A percentile compares a stretch with the other conserved stretches of the same genome.
These are phyloP conservation scores for Aaosphaeria arxii DNA, from an alignment of 2,329 filamentous ascomycete species.

Conservation along the genomic window DNA sequence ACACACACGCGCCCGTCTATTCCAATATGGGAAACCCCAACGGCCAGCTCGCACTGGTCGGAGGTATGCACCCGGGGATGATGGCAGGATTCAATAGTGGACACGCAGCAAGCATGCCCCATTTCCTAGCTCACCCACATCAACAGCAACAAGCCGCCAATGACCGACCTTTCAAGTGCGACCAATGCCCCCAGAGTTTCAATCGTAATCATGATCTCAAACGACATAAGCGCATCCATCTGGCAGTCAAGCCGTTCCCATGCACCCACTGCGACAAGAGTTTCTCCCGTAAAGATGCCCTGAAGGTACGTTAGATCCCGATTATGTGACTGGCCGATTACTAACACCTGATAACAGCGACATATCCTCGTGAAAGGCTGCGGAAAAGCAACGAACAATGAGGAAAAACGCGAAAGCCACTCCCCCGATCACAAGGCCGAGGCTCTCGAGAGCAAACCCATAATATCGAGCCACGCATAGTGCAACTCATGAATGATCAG, in stretches of 20 bases:
- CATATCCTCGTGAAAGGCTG: constrained; percentile 68
- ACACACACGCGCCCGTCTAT: constrained; percentile 64
- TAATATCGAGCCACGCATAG: constrained; percentile 22
- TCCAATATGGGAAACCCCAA: constrained; percentile 75
- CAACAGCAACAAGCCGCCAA: constrained; percentile 55
- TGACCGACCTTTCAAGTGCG: constrained; percentile 92
- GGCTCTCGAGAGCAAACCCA: constrained; percentile 24
- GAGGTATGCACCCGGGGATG: constrained; percentile 56
- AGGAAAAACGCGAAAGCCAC: constrained; percentile 32
- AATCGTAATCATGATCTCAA: constrained; percentile 96
- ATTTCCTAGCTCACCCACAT: constrained; percentile 53
- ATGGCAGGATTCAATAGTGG: constrained; percentile 59
- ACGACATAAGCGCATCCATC: constrained; percentile 89
- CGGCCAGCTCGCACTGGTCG: constrained; percentile 68
- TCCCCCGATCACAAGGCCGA: constrained; percentile 30
- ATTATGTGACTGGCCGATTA: constrained; percentile 25
- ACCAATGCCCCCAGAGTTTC: constrained; percentile 88
- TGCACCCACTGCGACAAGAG: constrained; percentile 92
- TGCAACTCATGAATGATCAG: constrained; percentile 2
- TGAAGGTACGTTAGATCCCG: constrained; percentile 68
- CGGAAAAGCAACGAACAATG: constrained; percentile 46
- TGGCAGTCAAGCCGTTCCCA: constrained; percentile 93
- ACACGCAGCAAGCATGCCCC: constrained; percentile 64
- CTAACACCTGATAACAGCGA: constrained; percentile 47
- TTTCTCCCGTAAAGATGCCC: constrained; percentile 92